Evolutionary conservation across 441 rosid genomes (phyloP), one percentile per base, ranked within the genome.

Genomic region (Brassica balearica): DNA sequence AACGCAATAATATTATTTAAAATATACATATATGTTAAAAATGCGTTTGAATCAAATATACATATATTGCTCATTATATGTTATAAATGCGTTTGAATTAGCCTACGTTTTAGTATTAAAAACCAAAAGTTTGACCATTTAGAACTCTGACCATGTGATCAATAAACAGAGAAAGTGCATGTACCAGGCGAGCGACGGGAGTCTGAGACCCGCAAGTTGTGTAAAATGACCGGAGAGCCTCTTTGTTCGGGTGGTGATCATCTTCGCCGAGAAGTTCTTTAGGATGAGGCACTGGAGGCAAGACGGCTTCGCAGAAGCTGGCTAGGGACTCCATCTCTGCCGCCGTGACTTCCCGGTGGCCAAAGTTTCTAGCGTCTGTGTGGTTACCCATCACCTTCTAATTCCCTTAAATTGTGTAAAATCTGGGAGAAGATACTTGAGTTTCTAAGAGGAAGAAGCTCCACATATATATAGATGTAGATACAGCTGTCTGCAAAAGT

Each of bases 181-280:
- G 61, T 0, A 90, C 98, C 97, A 89, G 88, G 2, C 87, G 87
- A 7, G 90, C 86, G 3, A 85, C 7, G 2, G 89, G 89, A 60
- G 71, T 1, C 53, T 82, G 82, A 75, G 88, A 86, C 1, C 80
- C 98, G 5, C 95, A 94, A 59, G 87, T 76, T 68, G 65, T 22
- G 61, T 73, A 87, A 83, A 92, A 94, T 10, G 82, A 80, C 12
- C 84, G 87, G n/a, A 86, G 38, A 12, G 87, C 76, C 20, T 80
- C 83, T 36, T 79, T 76, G 25, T 3, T 58, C 10, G 48, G 76
- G 55, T 73, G 79, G 20, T 66, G 69, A 17, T 65, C 77, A 20
- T 56, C 68, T 5, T 62, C 65, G 6, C 67, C 56, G 17, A 62
- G 34, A 5, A 2, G 0, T 9, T 83, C 25, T 46, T 73, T 55